Conservation (phyloP, 192 early-diverging fungal species). For the Coemansia sp. region DNA sequence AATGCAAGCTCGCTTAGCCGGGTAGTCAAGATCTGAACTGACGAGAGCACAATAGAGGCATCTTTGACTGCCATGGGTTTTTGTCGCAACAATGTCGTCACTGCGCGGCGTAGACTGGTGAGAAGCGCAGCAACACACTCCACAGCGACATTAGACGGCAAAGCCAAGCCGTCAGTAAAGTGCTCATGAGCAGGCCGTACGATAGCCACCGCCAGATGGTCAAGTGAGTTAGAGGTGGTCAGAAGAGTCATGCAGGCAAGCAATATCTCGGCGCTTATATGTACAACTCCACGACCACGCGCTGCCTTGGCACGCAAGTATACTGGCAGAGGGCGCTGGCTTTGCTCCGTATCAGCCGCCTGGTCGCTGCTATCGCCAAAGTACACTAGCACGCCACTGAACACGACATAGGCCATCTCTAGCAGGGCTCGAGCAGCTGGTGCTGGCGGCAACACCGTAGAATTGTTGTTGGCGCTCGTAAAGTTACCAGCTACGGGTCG, state of each 20-base stretch:
- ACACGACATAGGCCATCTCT: conserved; percentile 27
- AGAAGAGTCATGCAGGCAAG: conserved; percentile 15
- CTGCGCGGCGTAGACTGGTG: conserved; percentile 12
- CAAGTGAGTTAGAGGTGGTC: not conserved
- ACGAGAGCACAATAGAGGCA: conserved; percentile 8
- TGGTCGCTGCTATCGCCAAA: not conserved
- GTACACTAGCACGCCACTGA: conserved; percentile 20
- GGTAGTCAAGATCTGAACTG: conserved; percentile 3
- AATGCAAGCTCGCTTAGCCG: conserved; percentile 9
- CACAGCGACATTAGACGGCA: not conserved
- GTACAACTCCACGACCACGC: conserved; percentile 22
- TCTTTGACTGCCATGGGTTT: conserved; percentile 22
- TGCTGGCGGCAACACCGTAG: not conserved
- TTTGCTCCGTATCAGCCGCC: not conserved
- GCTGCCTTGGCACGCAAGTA: conserved; percentile 12
- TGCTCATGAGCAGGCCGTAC: conserved; percentile 9
- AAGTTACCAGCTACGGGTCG: not conserved
- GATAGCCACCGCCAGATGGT: conserved; percentile 13
- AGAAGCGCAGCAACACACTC: conserved; percentile 10
- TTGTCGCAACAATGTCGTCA: conserved; percentile 15
- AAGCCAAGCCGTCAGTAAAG: not conserved
- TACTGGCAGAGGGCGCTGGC: conserved; percentile 4
- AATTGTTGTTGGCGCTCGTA: not conserved
- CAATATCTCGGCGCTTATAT: conserved; percentile 29
- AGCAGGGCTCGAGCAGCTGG: conserved; percentile 3